Base-by-base conservation (phyloP, 768 basidiomycete genomes). In the Harrya chromipes region DNA sequence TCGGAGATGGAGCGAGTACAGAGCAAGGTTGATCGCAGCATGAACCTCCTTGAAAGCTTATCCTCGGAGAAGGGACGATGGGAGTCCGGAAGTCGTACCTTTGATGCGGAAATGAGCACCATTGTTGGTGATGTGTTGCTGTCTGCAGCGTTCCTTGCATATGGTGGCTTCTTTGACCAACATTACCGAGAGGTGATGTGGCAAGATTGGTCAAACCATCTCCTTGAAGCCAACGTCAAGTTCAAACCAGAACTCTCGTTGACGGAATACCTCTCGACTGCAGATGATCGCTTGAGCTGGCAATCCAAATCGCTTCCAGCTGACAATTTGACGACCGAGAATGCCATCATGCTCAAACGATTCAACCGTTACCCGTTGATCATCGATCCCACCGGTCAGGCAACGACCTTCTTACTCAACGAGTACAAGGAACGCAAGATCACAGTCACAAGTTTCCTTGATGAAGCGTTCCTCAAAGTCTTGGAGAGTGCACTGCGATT, bases 291-390 rank as follows among this genome's bases (percentile, higher is more conserved):
- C 37, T 79, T 97, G 54, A 84, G 79, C 59, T 99, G 94, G 97
- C 93, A 95, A 69, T 88, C 92, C 26, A 94, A 93, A 62, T 87
- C 91, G 1, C 76, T 98, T n/a, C 97, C 97, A 1, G 85, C 92
- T 6, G 94, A 99, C 69, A 94, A 90, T 54, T 75, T 99, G 39
- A 97, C 93, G 57, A 92, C 90, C 1, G 97, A 98, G 72, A 99
- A 99, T 64, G 97, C 97, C n/a, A 94, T 98, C 70, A 98, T 98
- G 93, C 82, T 99, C 64, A 94, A 95, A 65, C 85, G 94, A 42
- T 97, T 94, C 81, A 91, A 92, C 62, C 90, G 97, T 17, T 98
- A 98, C 68, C 97, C 97, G 7, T 81, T 98, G 43, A 90, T 99
- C 50, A 92, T 99, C 60, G 97, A 99, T 65, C 97, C 97, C 5